These are phyloP conservation scores for Sarocladiaceae sp. DNA, from an alignment of 2,329 filamentous ascomycete species.

Conservation along the genomic window DNA sequence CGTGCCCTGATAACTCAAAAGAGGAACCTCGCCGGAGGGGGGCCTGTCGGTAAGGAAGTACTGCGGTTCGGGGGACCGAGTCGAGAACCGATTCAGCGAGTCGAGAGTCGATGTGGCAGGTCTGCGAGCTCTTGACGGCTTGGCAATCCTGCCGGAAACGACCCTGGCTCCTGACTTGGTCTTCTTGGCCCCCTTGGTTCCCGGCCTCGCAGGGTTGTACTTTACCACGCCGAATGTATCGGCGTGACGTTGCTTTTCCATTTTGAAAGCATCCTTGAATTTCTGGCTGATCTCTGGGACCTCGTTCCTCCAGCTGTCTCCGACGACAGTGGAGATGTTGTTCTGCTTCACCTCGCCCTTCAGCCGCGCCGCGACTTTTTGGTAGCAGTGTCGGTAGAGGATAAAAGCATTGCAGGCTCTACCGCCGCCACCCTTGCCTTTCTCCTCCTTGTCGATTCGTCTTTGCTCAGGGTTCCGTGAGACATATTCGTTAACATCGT, in stretches of 20 bases:
- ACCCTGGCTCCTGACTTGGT: neutral
- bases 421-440: slow-evolving; percentile 49
- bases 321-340: slow-evolving; percentile 80
- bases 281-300: slow-evolving; percentile 62
- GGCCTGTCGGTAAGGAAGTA: slow-evolving; percentile 1
- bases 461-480: slow-evolving; percentile 44
- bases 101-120: neutral
- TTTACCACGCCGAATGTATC: slow-evolving; percentile 51
- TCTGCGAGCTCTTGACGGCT: neutral
- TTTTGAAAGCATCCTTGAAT: slow-evolving; percentile 71
- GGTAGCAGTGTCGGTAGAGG: slow-evolving; percentile 90
- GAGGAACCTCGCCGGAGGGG: neutral
- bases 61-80: slow-evolving; percentile 1
- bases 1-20: slow-evolving; percentile 1
- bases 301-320: slow-evolving; percentile 54
- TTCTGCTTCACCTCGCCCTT: slow-evolving; percentile 89
- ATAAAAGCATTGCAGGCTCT: slow-evolving; percentile 98
- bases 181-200: neutral
- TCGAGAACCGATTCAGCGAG: neutral
- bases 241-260: slow-evolving; percentile 79
- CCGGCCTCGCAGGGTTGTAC: neutral
- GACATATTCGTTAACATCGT: slow-evolving; percentile 61
- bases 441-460: slow-evolving; percentile 59
- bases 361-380: slow-evolving; percentile 76
- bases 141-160: neutral